These are phyloP conservation scores for Lenzites betulinus DNA, from an alignment of 768 basidiomycete genomes.

Conservation along the genomic window DNA sequence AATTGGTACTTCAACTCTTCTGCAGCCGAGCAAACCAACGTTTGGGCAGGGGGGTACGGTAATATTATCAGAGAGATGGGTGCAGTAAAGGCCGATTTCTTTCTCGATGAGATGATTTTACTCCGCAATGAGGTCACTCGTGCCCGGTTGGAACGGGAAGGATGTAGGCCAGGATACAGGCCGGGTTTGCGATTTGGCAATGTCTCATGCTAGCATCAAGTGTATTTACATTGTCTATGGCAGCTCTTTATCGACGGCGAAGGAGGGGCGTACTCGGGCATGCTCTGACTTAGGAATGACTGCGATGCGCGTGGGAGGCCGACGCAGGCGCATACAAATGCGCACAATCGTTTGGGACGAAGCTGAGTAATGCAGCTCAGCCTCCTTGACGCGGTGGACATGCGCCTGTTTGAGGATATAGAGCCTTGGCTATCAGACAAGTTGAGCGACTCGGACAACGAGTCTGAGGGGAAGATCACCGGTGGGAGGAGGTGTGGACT, in stretches of 20 bases:
- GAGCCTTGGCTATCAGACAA: constrained; percentile 37
- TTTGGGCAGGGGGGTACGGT: constrained; percentile 36
- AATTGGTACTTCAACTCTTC: constrained; percentile 39
- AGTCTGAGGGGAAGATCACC: constrained; percentile 76
- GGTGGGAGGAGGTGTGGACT: constrained; percentile 71
- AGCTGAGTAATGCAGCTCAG: constrained; percentile 83
- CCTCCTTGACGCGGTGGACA: constrained; percentile 55
- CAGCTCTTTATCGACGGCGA: no score
- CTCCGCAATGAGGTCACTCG: neutral
- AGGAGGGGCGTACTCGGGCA: no score
- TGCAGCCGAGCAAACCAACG: constrained; percentile 37
- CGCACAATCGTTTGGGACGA: constrained; percentile 77
- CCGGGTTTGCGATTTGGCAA: neutral
- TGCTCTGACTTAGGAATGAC: no score
- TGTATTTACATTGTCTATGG: no score
- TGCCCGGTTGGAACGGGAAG: neutral
- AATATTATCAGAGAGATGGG: constrained; percentile 34
- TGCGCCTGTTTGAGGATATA: constrained; percentile 41
- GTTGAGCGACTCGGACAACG: constrained; percentile 78
- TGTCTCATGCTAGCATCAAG: no score
- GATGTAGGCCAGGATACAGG: neutral
- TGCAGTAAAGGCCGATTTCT: neutral
- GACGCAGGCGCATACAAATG: no score
- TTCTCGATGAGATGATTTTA: neutral
- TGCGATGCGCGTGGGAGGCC: no score